Conservation (phyloP, 257 asterid genomes). For the Capsicum pubescens region DNA sequence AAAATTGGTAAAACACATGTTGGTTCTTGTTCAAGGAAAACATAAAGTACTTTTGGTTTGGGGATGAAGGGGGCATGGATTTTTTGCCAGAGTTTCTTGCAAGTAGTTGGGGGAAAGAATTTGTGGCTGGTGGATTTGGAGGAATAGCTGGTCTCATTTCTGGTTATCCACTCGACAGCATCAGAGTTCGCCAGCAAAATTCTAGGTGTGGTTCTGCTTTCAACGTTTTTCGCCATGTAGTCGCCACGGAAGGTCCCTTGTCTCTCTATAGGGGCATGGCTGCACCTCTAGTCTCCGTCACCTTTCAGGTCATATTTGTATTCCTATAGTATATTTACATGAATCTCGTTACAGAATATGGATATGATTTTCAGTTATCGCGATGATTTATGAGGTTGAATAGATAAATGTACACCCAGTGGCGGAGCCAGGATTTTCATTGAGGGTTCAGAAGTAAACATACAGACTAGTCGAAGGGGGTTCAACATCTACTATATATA, state of each 20-base stretch:
- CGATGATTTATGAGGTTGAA: neutral
- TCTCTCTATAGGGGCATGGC: conserved; percentile 82
- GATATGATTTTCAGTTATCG: conserved; percentile 10
- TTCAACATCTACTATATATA: no score
- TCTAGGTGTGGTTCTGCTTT: conserved; percentile 54
- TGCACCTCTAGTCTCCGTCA: conserved; percentile 74
- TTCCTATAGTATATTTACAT: neutral
- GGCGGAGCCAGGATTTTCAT: no score
- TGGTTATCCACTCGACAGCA: conserved; percentile 84
- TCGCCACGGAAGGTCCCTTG: conserved; percentile 59
- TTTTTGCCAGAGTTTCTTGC: conserved; percentile 82
- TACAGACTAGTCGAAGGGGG: no score
- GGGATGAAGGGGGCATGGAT: conserved; percentile 55
- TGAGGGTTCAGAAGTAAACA: no score
- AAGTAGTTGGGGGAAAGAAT: conserved; percentile 74
- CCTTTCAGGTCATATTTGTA: conserved; percentile 63
- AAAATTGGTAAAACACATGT: neutral
- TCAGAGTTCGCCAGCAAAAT: conserved; percentile 75
- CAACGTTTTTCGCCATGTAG: conserved; percentile 51
- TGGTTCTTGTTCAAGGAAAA: neutral
- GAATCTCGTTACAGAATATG: neutral
- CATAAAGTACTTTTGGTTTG: neutral
- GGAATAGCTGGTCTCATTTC: conserved; percentile 74
- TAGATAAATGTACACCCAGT: neutral
- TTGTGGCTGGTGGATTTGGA: conserved; percentile 85